These are phyloP conservation scores for Puccinellia tenuiflora DNA, from an alignment of 176 grass and related monocot species.

Conservation along the genomic window DNA sequence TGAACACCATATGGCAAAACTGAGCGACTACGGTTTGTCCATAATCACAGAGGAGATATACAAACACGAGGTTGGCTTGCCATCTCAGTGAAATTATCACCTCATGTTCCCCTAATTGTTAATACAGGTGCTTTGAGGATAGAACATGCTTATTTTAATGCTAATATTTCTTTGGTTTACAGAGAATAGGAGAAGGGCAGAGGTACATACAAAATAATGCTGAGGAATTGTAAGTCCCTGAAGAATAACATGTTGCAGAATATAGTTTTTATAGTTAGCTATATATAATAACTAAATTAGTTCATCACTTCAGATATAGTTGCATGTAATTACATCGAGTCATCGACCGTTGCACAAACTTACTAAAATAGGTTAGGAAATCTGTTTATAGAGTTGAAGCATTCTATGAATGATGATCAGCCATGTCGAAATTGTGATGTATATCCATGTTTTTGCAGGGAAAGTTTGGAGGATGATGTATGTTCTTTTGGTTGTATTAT, in stretches of 20 bases:
- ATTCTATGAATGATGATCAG: slow-evolving; percentile 11
- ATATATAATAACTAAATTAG: neutral
- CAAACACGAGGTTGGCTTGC: slow-evolving; percentile 56
- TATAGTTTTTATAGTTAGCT: slow-evolving; percentile 1
- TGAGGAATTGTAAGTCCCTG: slow-evolving; percentile 53
- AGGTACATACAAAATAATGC: slow-evolving; percentile 34
- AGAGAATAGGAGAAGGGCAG: slow-evolving; percentile 53
- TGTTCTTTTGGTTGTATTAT: slow-evolving; percentile 72
- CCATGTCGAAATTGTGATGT: slow-evolving; percentile 19
- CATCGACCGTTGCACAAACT: slow-evolving; percentile 7
- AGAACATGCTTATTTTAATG: slow-evolving; percentile 19
- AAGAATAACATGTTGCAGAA: neutral
- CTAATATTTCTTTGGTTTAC: slow-evolving; percentile 16
- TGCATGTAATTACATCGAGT: neutral
- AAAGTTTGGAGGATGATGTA: slow-evolving; percentile 70
- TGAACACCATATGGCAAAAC: slow-evolving; percentile 73
- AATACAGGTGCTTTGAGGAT: neutral
- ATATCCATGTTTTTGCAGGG: slow-evolving; percentile 45
- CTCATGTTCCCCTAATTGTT: neutral
- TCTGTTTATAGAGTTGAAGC: neutral
- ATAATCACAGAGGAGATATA: slow-evolving; percentile 94
- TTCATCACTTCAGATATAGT: neutral
- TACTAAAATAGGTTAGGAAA: neutral
- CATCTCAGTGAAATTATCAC: slow-evolving; percentile 4
- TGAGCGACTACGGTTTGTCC: slow-evolving; percentile 90